These are phyloP conservation scores for Brassica hybrid DNA, from an alignment of 441 rosid species.

Conservation along the genomic window DNA sequence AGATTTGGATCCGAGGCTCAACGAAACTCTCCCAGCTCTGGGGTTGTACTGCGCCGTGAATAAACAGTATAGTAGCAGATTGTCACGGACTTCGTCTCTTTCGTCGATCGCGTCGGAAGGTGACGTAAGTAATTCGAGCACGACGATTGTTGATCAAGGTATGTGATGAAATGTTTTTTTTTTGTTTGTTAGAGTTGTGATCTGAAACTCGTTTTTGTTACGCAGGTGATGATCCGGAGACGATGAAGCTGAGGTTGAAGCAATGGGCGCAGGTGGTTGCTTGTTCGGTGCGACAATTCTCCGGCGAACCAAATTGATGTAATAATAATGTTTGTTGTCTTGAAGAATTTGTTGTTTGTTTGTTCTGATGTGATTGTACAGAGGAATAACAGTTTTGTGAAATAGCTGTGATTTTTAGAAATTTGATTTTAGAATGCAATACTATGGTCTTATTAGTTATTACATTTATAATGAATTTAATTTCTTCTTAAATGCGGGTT, in stretches of 20 bases:
- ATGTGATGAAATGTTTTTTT: neutral
- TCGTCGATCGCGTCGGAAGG: constrained; percentile 59
- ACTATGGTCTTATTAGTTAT: constrained; percentile 23
- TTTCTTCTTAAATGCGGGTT: neutral
- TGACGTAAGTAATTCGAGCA: constrained; percentile 45
- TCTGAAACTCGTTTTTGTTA: neutral
- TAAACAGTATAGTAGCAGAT: constrained; percentile 49
- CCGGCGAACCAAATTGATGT: constrained; percentile 49
- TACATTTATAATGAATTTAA: neutral
- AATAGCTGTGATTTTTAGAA: constrained; percentile 21
- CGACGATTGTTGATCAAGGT: constrained; percentile 62
- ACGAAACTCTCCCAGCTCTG: constrained; percentile 71
- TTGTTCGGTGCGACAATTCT: constrained; percentile 66
- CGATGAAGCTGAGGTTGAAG: constrained; percentile 67
- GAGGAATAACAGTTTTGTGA: constrained; percentile 33
- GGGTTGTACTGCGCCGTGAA: constrained; percentile 73
- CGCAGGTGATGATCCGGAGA: constrained; percentile 73
- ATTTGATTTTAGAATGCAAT: neutral
- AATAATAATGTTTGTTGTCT: neutral
- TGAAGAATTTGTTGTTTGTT: constrained; percentile 11
- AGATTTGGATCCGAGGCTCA: constrained; percentile 66
- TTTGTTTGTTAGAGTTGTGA: neutral
- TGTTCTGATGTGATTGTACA: constrained; percentile 26
- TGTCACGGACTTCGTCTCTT: constrained; percentile 59
- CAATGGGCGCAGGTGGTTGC: constrained; percentile 83